phyloP scores from a whole-genome alignment of 805 yeast genomes.

The Alloascoidea africana region DNA sequence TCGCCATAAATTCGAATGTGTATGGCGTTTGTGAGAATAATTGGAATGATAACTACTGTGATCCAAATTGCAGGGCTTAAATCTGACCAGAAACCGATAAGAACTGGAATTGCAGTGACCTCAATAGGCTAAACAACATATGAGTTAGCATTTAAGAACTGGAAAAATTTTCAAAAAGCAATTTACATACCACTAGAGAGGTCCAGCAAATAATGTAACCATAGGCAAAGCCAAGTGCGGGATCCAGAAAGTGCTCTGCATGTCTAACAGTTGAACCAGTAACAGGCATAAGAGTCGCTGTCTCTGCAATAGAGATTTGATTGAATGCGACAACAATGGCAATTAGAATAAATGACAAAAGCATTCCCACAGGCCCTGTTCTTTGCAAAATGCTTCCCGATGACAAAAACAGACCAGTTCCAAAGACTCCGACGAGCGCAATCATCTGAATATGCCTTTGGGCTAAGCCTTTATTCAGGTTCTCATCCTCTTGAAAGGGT shows the following conservation, averaged over 20 bases:
- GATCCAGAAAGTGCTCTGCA: slow-evolving; percentile 64
- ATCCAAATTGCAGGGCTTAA: slow-evolving; percentile 60
- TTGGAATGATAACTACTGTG: slow-evolving; percentile 46
- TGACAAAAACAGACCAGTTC: slow-evolving; percentile 65
- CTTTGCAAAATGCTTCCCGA: slow-evolving; percentile 46
- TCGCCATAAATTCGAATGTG: slow-evolving; percentile 73
- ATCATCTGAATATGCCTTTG: slow-evolving; percentile 73
- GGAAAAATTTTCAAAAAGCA: too few species aligned
- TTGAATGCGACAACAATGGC: slow-evolving; percentile 51
- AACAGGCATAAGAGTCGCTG: slow-evolving; percentile 63
- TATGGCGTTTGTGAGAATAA: slow-evolving; percentile 48
- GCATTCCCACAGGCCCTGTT: slow-evolving; percentile 57
- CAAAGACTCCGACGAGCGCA: slow-evolving; percentile 72
- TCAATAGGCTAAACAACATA: too few species aligned
- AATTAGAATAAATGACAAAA: slow-evolving; percentile 59
- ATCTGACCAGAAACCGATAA: slow-evolving; percentile 72
- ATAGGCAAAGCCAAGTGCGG: slow-evolving; percentile 59
- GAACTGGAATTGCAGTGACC: slow-evolving; percentile 63
- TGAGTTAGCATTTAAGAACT: too few species aligned
- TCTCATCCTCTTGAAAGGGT: too few species aligned
- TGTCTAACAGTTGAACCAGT: slow-evolving; percentile 63
- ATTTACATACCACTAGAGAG: too few species aligned
- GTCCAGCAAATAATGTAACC: too few species aligned
- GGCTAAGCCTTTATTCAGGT: too few species aligned
- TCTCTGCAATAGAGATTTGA: slow-evolving; percentile 62